Conservation (phyloP, 371 early-diverging fungal species). For the Apophysomyces ossiformis region DNA sequence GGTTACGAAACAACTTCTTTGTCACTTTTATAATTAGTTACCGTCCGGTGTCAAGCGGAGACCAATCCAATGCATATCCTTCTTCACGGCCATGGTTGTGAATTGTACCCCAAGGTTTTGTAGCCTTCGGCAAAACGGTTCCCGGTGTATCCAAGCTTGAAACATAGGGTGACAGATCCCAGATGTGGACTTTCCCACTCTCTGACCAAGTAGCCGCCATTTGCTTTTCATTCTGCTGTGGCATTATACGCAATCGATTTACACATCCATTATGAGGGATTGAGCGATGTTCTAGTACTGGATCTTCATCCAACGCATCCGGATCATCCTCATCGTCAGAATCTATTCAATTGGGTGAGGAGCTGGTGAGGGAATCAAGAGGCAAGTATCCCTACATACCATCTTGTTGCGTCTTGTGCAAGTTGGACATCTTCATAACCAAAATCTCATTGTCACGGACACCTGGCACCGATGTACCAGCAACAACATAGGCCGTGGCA, state of each 20-base stretch:
- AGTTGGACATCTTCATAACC: slow-evolving; percentile 91
- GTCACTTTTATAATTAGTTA: slow-evolving; percentile 16
- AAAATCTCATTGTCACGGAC: slow-evolving; percentile 87
- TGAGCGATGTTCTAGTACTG: slow-evolving; percentile 83
- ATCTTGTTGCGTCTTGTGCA: slow-evolving; percentile 90
- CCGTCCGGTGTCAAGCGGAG: slow-evolving; percentile 65
- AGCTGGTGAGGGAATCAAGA: not conserved
- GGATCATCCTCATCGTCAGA: slow-evolving; percentile 82
- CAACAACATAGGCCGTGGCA: slow-evolving; percentile 89
- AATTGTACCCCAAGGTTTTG: slow-evolving; percentile 78
- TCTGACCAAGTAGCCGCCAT: slow-evolving; percentile 95
- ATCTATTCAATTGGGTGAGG: slow-evolving; percentile 31
- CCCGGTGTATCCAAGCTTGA: slow-evolving; percentile 84
- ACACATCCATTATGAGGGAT: slow-evolving; percentile 91
- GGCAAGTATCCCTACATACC: slow-evolving; percentile 44
- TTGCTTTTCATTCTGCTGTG: slow-evolving; percentile 59
- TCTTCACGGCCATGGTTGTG: slow-evolving; percentile 81
- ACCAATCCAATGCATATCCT: slow-evolving; percentile 98
- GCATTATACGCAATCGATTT: slow-evolving; percentile 86
- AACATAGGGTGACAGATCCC: slow-evolving; percentile 78
- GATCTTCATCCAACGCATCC: slow-evolving; percentile 89
- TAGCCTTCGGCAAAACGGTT: slow-evolving; percentile 59
- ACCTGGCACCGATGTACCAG: slow-evolving; percentile 92
- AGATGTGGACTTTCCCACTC: slow-evolving; percentile 91
- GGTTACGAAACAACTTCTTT: not conserved